Conservation (phyloP, 768 basidiomycete species). For the Termitomyces bulborhizus region DNA sequence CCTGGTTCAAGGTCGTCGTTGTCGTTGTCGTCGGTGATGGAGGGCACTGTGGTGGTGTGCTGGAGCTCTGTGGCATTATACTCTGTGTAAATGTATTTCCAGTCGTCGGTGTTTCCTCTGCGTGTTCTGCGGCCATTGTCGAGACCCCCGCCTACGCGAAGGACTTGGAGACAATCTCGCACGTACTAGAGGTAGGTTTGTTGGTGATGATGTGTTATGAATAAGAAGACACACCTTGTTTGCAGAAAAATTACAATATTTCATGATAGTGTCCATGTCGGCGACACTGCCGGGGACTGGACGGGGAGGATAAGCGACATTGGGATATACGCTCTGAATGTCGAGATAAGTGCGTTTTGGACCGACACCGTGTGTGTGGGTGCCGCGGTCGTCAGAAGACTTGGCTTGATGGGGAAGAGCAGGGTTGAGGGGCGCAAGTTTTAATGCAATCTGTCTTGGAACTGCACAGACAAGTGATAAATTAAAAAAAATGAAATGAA, state of each 20-base stretch:
- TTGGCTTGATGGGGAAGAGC: too few relatives aligned
- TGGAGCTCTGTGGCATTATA: too few relatives aligned
- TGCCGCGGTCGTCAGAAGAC: too few relatives aligned
- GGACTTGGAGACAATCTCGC: constrained; percentile 89
- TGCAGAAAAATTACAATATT: constrained; percentile 76
- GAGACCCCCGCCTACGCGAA: constrained; percentile 78
- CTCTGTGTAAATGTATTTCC: constrained; percentile 67
- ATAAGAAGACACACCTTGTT: constrained; percentile 43
- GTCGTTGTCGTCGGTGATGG: constrained; percentile 20
- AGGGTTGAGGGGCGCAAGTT: too few relatives aligned
- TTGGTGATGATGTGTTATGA: background rate
- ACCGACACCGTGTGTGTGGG: constrained; percentile 46
- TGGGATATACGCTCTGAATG: constrained; percentile 49
- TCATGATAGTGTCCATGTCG: constrained; percentile 84
- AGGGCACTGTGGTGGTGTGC: too few relatives aligned
- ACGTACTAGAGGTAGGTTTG: constrained; percentile 55
- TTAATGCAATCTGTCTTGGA: too few relatives aligned
- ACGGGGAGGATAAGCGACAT: constrained; percentile 77
- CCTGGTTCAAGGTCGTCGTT: too few relatives aligned
- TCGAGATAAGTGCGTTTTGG: constrained; percentile 73
- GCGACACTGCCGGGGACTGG: constrained; percentile 78
- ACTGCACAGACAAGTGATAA: too few relatives aligned
- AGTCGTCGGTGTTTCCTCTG: constrained; percentile 65
- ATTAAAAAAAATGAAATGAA: too few relatives aligned
- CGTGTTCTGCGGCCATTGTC: constrained; percentile 72